A percentile compares a stretch with the other conserved stretches of the same genome.
Evolutionary conservation across 2,329 filamentous ascomycete species (phyloP).

Genomic region (Diaporthe amygdali): DNA sequence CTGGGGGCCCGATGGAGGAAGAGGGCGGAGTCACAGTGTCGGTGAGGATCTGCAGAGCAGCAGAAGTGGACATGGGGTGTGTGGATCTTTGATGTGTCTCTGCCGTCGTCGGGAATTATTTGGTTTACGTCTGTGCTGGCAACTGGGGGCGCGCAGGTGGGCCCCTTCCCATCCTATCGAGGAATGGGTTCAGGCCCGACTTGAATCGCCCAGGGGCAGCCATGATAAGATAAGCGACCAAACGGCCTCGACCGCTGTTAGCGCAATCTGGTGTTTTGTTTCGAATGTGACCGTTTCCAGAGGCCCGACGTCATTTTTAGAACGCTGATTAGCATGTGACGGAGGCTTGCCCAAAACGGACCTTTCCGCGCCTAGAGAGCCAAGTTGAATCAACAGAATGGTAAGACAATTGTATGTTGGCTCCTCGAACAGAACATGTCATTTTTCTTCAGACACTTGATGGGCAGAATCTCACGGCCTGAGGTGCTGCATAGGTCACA

Average conservation of each 20-base stretch:
- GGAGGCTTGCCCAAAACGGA: not conserved
- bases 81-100: not conserved
- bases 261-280: not conserved
- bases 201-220: not conserved
- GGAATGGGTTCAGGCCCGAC: not conserved
- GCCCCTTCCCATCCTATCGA: not conserved
- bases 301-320: slow-evolving; percentile 5
- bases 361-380: not conserved
- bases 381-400: not conserved
- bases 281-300: not conserved
- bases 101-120: slow-evolving; percentile 1
- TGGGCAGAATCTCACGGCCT: not conserved
- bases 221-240: not conserved
- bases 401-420: not conserved
- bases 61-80: not conserved
- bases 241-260: not conserved
- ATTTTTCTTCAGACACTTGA: too few species aligned
- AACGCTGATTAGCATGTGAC: not conserved
- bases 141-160: not conserved
- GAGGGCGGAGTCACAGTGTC: slow-evolving; percentile 8
- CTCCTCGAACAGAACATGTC: not conserved
- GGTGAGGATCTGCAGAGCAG: slow-evolving; percentile 9
- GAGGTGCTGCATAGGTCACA: not conserved
- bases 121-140: slow-evolving; percentile 12
- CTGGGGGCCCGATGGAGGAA: not conserved